Percentiles rank a stretch among this genome's conserved stretches.
Evolutionary conservation across 441 rosid species (phyloP).

Genomic region (Cnidoscolus chayamansa): DNA sequence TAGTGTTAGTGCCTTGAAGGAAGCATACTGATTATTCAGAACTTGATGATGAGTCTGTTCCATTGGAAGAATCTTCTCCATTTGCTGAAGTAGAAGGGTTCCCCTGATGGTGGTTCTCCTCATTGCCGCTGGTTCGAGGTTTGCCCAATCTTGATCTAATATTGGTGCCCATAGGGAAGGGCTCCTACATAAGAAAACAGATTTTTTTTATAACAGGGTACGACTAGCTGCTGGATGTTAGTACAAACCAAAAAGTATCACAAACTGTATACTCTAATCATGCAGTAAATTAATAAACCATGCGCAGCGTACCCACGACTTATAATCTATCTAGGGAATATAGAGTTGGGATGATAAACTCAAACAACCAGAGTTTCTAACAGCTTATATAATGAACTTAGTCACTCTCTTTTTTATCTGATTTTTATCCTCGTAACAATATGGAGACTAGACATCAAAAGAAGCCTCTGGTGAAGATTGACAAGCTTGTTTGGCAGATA

Average conservation of each 20-base stretch:
- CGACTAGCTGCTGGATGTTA: background rate
- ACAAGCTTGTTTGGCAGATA: background rate
- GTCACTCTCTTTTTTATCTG: background rate
- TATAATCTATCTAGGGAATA: background rate
- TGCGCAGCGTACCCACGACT: background rate
- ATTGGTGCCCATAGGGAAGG: constrained; percentile 62
- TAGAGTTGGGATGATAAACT: background rate
- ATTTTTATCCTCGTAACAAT: background rate
- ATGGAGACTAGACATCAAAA: background rate
- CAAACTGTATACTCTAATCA: background rate
- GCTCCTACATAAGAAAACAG: constrained; percentile 38
- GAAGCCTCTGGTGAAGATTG: constrained; percentile 6
- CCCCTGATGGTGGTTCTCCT: constrained; percentile 38
- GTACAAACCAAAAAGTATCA: background rate
- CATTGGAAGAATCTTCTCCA: constrained; percentile 43
- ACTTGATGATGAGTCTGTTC: constrained; percentile 34
- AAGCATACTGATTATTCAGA: constrained; percentile 37
- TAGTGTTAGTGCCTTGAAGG: constrained; percentile 43
- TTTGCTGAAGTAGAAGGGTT: constrained; percentile 30
- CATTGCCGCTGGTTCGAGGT: constrained; percentile 28
- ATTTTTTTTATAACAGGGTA: background rate
- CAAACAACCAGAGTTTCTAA: background rate
- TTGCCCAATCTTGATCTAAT: constrained; percentile 57
- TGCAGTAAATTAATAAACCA: background rate
- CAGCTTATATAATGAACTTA: background rate